Evolutionary conservation across 1,284 basidiomycete species (phyloP).

Genomic region (Ustilago lituana): DNA sequence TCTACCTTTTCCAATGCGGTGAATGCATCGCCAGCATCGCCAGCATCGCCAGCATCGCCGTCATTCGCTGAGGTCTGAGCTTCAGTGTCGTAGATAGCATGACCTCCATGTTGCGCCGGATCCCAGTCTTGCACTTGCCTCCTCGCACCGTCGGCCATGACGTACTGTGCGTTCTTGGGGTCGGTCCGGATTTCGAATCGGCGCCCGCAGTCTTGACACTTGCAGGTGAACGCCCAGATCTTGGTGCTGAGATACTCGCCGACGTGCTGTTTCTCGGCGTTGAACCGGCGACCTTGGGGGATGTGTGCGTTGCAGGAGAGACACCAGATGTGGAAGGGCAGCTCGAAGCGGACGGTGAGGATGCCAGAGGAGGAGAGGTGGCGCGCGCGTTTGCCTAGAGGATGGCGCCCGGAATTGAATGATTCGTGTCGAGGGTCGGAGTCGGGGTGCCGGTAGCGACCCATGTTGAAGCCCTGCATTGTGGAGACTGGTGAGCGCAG

Average conservation of each 20-base stretch:
- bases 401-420: constrained; percentile 46
- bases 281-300: constrained; percentile 76
- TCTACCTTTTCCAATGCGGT: constrained; percentile 86
- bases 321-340: constrained; percentile 99
- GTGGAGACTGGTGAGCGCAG: constrained; percentile 1
- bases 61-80: no score
- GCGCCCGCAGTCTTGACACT: constrained; percentile 90
- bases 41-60: no score
- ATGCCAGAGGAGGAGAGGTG: constrained; percentile 89
- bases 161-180: constrained; percentile 92
- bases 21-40: constrained; percentile 89
- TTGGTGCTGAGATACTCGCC: constrained; percentile 95
- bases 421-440: constrained; percentile 34
- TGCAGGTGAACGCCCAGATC: constrained; percentile 93
- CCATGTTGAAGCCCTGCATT: constrained; percentile 66
- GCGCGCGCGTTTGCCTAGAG: constrained; percentile 83
- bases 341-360: constrained; percentile 79
- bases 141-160: constrained; percentile 87
- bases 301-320: constrained; percentile 40
- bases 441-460: constrained; percentile 57
- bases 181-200: constrained; percentile 99
- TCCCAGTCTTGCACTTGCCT: constrained; percentile 95
- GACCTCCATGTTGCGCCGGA: constrained; percentile 91
- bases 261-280: constrained; percentile 96
- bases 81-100: constrained; percentile 80